Percentiles rank a stretch among this genome's conserved stretches.
phyloP scores from a whole-genome alignment of 306 rosid species.

The Cucumis cinereus region DNA sequence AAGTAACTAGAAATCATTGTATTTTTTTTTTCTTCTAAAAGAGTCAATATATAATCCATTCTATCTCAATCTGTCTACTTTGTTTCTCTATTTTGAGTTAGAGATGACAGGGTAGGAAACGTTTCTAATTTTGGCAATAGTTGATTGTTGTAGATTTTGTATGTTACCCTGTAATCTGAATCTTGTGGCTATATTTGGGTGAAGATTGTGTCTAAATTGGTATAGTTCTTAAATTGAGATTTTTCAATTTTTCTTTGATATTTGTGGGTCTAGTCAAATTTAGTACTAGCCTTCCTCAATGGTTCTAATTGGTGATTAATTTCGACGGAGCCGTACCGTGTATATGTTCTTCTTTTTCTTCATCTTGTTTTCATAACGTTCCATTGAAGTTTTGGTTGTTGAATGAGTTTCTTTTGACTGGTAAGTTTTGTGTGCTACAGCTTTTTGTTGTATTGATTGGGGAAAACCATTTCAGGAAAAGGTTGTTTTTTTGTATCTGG shows the following conservation, averaged over 20 bases:
- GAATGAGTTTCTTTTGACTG: background rate
- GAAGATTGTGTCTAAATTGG: constrained; percentile 1
- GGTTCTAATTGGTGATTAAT: constrained; percentile 2
- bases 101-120: background rate
- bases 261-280: constrained; percentile 1
- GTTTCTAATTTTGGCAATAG: background rate
- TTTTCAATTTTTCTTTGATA: background rate
- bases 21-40: background rate
- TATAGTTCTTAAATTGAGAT: constrained; percentile 3
- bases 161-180: background rate
- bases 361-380: background rate
- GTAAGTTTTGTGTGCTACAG: background rate
- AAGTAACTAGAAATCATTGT: background rate
- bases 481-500: background rate
- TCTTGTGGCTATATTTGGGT: background rate
- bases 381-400: background rate
- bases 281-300: background rate
- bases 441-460: background rate
- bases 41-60: background rate
- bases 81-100: background rate
- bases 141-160: background rate
- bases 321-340: background rate
- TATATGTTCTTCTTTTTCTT: background rate
- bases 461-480: background rate
- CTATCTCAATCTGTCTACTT: background rate